Base-by-base conservation (phyloP, 192 early-diverging fungal species). In the Podila epigama region DNA sequence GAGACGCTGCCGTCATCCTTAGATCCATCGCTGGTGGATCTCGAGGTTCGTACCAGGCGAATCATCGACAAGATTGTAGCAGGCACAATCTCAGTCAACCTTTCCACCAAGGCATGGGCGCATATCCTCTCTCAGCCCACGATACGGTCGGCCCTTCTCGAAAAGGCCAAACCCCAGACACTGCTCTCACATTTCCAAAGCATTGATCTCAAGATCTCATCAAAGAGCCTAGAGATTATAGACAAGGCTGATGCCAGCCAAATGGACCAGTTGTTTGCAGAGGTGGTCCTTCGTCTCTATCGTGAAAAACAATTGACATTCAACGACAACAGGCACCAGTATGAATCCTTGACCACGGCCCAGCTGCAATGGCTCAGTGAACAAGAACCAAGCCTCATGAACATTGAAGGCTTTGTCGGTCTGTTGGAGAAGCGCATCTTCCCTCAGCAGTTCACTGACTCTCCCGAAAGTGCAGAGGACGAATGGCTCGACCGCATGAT, bases 391-490 rank as follows among this genome's bases (percentile, higher is more conserved):
- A 32, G 28, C 5, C n/a, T 58, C 22, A 59, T 68, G 60, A 35
- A 56, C 15, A 44, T 59, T 36, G 73, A 77, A 68, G 66, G 66
- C 9, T 77, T 77, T 64, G 61, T 68, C 2, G 73, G 73, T 0
- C 16, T 64, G 5, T 16, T 77, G 10, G 73, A 77, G 51, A 68
- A 60, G 10, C 40, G 61, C 1, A 63, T 77, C 37, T 27, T 68
- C 11, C 73, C 66, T 0, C 33, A 31, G 1, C 50, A 35, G 1
- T 72, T 58, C 52, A 25, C 32, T 5, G 48, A 50, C 3, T 35
- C 36, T 2, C 52, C 18, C 8, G 36, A 37, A 5, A 52, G 53
- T 0, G 40, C 44, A 0, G 41, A 56, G 39, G 51, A 40, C 28
- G 66, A 77, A 36, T 77, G 73, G 73, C 13, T 77, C 29, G 4